phyloP scores from a whole-genome alignment of 225 moss, liverwort and hornwort species.

The Anthoceros angustus region DNA sequence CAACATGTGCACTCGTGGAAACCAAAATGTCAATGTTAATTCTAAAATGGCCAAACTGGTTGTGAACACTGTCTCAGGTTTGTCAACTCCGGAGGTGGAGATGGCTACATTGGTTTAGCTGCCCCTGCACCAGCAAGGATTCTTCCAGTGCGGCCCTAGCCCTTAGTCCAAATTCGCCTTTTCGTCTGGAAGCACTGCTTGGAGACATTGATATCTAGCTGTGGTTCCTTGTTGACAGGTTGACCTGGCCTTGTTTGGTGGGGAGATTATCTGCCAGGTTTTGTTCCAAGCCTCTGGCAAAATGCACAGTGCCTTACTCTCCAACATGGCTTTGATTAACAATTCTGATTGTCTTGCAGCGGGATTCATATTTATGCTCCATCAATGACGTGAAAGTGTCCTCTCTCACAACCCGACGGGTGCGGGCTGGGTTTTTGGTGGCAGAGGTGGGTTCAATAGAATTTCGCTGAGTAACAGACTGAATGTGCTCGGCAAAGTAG shows the following conservation, averaged over 20 bases:
- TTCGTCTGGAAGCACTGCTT: not conserved
- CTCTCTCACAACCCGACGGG: slow-evolving; percentile 19
- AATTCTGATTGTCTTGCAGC: slow-evolving; percentile 10
- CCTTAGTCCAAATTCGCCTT: not conserved
- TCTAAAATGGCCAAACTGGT: too few species aligned
- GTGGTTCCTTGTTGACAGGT: slow-evolving; percentile 11
- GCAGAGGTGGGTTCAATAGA: slow-evolving; percentile 18
- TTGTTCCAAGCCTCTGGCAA: not conserved
- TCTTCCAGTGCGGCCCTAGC: slow-evolving; percentile 14
- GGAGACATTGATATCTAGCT: not conserved
- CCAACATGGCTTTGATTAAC: too few species aligned
- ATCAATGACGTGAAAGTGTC: slow-evolving; percentile 32
- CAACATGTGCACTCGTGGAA: too few species aligned
- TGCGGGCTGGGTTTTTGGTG: slow-evolving; percentile 31
- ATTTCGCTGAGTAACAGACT: not conserved
- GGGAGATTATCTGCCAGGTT: slow-evolving; percentile 34
- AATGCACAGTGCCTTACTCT: too few species aligned
- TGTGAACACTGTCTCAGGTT: slow-evolving; percentile 9
- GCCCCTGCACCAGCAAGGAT: slow-evolving; percentile 29
- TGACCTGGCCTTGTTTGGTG: slow-evolving; percentile 30
- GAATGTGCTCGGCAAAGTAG: not conserved
- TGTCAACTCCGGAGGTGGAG: slow-evolving; percentile 22
- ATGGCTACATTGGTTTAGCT: slow-evolving; percentile 28
- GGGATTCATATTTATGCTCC: slow-evolving; percentile 33
- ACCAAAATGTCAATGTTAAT: too few species aligned